Evolutionary conservation across 306 rosid genomes (phyloP).

Genomic region (Calophaca sinica): DNA sequence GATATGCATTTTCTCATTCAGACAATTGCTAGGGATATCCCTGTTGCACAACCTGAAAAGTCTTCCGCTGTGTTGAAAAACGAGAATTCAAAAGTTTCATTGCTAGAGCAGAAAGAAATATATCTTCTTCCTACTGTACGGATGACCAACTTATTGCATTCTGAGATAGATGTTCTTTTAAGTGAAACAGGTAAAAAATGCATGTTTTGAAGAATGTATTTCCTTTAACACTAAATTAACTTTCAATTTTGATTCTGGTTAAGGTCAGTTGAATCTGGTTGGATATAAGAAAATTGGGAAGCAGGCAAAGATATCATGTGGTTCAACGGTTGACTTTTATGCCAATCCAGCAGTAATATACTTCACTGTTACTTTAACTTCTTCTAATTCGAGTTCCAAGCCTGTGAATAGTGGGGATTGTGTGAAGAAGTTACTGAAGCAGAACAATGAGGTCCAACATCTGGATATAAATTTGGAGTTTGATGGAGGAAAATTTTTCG

Average conservation of each 20-base stretch:
- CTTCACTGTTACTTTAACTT: conserved; percentile 71
- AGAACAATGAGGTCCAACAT: conserved; percentile 63
- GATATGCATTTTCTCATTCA: conserved; percentile 87
- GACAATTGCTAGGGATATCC: conserved; percentile 72
- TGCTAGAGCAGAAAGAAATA: conserved; percentile 86
- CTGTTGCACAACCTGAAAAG: conserved; percentile 62
- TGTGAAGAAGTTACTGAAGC: conserved; percentile 81
- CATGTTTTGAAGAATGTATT: conserved; percentile 39
- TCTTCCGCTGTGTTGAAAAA: conserved; percentile 47
- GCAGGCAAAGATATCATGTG: conserved; percentile 69
- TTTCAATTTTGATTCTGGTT: conserved; percentile 43
- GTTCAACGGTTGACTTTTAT: conserved; percentile 75
- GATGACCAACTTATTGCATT: conserved; percentile 78
- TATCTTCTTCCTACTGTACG: conserved; percentile 90
- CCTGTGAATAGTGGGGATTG: conserved; percentile 79
- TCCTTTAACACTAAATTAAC: conserved; percentile 42
- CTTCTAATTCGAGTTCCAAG: conserved; percentile 67
- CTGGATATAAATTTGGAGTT: conserved; percentile 85
- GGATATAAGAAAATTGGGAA: conserved; percentile 61
- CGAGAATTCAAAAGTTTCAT: conserved; percentile 61
- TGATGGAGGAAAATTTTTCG: conserved; percentile 68
- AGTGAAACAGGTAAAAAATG: conserved; percentile 78
- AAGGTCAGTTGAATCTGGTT: conserved; percentile 60
- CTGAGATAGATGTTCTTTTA: conserved; percentile 73
- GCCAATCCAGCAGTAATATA: conserved; percentile 76